Percentiles rank a stretch among this genome's conserved stretches.
phyloP scores from a whole-genome alignment of 106 monocot species.

The Hemerocallis citrina region DNA sequence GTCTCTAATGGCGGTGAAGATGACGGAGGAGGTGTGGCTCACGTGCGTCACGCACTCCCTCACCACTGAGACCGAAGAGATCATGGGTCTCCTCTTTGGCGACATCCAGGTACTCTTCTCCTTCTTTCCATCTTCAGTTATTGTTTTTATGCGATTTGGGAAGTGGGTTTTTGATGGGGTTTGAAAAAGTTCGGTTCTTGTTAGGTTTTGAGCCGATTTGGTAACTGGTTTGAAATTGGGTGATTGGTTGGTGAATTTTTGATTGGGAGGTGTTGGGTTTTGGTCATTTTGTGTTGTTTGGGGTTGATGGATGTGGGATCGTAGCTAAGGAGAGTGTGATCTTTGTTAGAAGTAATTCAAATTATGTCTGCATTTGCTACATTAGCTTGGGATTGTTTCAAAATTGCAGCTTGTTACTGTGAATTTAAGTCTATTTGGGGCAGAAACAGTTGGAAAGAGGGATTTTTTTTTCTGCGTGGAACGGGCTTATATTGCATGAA shows the following conservation, averaged over 20 bases:
- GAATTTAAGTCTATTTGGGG: too few relatives aligned
- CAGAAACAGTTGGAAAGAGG: too few relatives aligned
- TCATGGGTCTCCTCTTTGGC: constrained; percentile 96
- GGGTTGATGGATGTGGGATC: neutral
- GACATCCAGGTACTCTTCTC: constrained; percentile 54
- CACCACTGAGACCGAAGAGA: constrained; percentile 94
- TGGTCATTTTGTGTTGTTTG: neutral
- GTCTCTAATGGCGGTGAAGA: constrained; percentile 72
- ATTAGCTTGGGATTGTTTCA: too few relatives aligned
- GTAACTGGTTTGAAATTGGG: neutral
- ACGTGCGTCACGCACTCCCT: constrained; percentile 83
- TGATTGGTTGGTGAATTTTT: neutral
- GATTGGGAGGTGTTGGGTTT: neutral
- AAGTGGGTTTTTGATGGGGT: constrained; percentile 3
- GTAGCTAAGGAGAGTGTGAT: too few relatives aligned
- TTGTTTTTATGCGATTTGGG: too few relatives aligned
- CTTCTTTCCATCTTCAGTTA: neutral
- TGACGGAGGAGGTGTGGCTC: constrained; percentile 96
- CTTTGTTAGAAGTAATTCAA: too few relatives aligned
- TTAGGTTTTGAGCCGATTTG: constrained; percentile 3
- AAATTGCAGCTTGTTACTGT: too few relatives aligned
- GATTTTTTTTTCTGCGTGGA: too few relatives aligned
- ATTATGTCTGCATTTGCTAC: too few relatives aligned
- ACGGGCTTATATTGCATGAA: too few relatives aligned
- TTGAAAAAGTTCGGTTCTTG: neutral